A percentile compares a stretch with the other conserved stretches of the same genome.
Conservation (phyloP, 1,139 yeast genomes). For the Pichia sp. region DNA sequence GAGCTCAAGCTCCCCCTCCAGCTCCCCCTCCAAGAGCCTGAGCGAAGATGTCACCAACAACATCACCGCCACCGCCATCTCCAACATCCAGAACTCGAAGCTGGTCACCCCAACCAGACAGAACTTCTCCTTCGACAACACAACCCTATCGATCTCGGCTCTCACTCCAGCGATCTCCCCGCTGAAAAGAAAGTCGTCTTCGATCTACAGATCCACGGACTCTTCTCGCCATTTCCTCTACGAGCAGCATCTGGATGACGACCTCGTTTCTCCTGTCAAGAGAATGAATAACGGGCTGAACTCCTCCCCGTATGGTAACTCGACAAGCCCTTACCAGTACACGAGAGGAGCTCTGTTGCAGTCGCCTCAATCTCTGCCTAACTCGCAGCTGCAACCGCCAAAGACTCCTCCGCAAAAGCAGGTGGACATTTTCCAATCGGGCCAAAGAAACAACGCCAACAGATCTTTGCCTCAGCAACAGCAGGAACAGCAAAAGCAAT, state of each 20-base stretch:
- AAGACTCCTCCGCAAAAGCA: slow-evolving; percentile 27
- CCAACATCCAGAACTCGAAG: slow-evolving; percentile 18
- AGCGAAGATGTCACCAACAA: slow-evolving; percentile 19
- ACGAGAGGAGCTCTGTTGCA: slow-evolving; percentile 12
- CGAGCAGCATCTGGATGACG: slow-evolving; percentile 10
- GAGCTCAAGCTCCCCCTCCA: slow-evolving; percentile 18
- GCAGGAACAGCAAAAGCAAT: slow-evolving; percentile 11
- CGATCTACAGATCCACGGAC: slow-evolving; percentile 12
- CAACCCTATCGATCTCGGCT: slow-evolving; percentile 7
- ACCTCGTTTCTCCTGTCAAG: slow-evolving; percentile 27
- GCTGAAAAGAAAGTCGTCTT: slow-evolving; percentile 24
- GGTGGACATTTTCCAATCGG: slow-evolving; percentile 9
- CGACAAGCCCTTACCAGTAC: slow-evolving; percentile 19
- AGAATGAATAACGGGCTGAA: slow-evolving; percentile 27
- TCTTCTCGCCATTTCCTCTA: slow-evolving; percentile 9
- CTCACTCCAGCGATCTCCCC: slow-evolving; percentile 24
- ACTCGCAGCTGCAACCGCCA: slow-evolving; percentile 22
- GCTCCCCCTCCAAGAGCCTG: slow-evolving; percentile 16
- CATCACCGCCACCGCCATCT: slow-evolving; percentile 21
- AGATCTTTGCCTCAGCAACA: neutral
- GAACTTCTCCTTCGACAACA: slow-evolving; percentile 8
- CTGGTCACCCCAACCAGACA: slow-evolving; percentile 12
- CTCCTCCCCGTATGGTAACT: slow-evolving; percentile 28
- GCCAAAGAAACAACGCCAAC: neutral
- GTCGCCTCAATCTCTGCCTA: slow-evolving; percentile 15